Evolutionary conservation across 2,329 filamentous ascomycete species (phyloP).

Genomic region (Trichophyton verrucosum): DNA sequence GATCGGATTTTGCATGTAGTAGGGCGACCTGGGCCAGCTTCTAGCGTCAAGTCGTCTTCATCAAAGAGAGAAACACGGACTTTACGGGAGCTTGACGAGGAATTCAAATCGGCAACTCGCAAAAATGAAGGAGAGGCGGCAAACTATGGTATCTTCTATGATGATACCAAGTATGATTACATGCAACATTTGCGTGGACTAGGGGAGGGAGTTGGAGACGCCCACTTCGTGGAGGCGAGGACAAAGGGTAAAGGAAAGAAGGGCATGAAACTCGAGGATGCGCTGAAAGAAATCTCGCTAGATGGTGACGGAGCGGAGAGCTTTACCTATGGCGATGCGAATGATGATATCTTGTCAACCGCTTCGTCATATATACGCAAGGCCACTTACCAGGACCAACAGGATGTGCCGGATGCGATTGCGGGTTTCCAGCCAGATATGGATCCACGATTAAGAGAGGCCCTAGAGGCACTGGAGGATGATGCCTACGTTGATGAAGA

Average conservation of each 20-base stretch:
- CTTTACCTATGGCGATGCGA: conserved; percentile 9
- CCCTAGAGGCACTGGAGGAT: conserved; percentile 85
- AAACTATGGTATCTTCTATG: conserved; percentile 83
- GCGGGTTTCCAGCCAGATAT: conserved; percentile 95
- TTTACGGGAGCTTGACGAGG: conserved; percentile 62
- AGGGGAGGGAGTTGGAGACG: conserved; percentile 54
- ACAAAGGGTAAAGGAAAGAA: conserved; percentile 52
- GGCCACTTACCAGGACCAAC: conserved; percentile 79
- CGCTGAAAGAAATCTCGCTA: conserved; percentile 49
- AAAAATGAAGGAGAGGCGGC: conserved; percentile 94
- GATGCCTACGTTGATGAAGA: conserved; percentile 83
- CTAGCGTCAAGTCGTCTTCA: conserved; percentile 17
- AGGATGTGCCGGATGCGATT: conserved; percentile 81
- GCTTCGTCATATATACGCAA: conserved; percentile 65
- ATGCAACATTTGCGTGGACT: conserved; percentile 97
- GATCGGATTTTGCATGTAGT: conserved; percentile 78
- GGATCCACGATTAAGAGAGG: conserved; percentile 84
- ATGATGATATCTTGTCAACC: conserved; percentile 23
- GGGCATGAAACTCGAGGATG: conserved; percentile 67
- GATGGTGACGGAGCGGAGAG: conserved; percentile 30
- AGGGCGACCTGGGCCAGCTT: conserved; percentile 24
- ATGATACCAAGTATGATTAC: conserved; percentile 94
- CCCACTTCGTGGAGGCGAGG: conserved; percentile 66
- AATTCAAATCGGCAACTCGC: conserved; percentile 59
- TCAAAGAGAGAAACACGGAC: conserved; percentile 47